phyloP scores from a whole-genome alignment of 805 yeast genomes.

The Saccharomycopsis fodiens region DNA sequence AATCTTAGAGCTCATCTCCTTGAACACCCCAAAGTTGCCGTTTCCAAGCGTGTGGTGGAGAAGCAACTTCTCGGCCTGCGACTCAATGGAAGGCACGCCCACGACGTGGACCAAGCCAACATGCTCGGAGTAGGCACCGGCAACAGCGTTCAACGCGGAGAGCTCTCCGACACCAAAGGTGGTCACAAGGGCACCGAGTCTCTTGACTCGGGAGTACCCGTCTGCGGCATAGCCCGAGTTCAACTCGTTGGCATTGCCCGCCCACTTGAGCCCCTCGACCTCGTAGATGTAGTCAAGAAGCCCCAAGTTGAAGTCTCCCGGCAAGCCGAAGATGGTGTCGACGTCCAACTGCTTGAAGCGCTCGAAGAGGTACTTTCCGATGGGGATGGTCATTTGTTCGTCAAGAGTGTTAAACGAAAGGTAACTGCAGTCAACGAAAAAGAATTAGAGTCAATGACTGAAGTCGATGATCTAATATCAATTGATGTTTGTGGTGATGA shows the following conservation, averaged over 20 bases:
- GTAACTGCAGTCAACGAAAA: too few relatives aligned
- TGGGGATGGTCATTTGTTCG: constrained; percentile 40
- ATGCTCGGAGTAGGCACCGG: constrained; percentile 86
- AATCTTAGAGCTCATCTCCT: constrained; percentile 69
- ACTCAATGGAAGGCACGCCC: constrained; percentile 73
- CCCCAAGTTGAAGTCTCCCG: constrained; percentile 68
- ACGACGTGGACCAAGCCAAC: constrained; percentile 80
- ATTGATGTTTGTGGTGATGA: too few relatives aligned
- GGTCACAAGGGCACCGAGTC: constrained; percentile 57
- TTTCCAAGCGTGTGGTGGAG: constrained; percentile 82
- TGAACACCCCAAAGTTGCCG: constrained; percentile 74
- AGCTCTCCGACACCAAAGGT: constrained; percentile 90
- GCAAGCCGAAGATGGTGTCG: constrained; percentile 70
- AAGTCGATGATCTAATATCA: too few relatives aligned
- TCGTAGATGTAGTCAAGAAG: constrained; percentile 62
- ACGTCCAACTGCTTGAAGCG: constrained; percentile 67
- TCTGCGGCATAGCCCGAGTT: constrained; percentile 89
- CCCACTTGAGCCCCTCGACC: constrained; percentile 50
- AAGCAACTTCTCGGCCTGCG: constrained; percentile 65
- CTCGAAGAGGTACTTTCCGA: constrained; percentile 75
- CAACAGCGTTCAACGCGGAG: constrained; percentile 77
- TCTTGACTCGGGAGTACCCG: constrained; percentile 68
- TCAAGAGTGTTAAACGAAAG: too few relatives aligned
- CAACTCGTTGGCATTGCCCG: constrained; percentile 83
- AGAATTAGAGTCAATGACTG: too few relatives aligned